Percentiles rank a stretch among this genome's conserved stretches.
Conservation (phyloP, 495 filamentous ascomycete species). For the Evernia prunastri region DNA sequence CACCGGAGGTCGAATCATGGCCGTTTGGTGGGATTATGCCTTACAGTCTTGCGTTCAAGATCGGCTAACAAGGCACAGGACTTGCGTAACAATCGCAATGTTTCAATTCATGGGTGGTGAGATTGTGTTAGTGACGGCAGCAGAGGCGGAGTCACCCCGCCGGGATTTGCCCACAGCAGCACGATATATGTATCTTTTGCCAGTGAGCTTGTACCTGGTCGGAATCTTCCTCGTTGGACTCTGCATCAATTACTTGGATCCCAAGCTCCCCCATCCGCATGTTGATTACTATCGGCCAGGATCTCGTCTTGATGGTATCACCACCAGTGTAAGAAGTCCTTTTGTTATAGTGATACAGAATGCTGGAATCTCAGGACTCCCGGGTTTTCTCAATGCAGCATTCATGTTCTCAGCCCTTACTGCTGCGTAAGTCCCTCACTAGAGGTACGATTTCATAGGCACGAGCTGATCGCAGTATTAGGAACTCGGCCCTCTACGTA, state of each 20-base stretch:
- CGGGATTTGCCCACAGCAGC: slow-evolving; percentile 27
- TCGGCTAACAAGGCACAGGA: slow-evolving; percentile 26
- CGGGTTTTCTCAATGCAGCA: slow-evolving; percentile 29
- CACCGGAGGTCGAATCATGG: slow-evolving; percentile 25
- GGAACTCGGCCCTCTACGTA: slow-evolving; percentile 39
- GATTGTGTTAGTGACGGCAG: slow-evolving; percentile 38
- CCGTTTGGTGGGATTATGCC: slow-evolving; percentile 26
- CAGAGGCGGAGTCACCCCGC: slow-evolving; percentile 35
- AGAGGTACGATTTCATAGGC: background rate
- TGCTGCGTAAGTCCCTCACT: slow-evolving; percentile 18
- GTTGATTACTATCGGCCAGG: slow-evolving; percentile 16
- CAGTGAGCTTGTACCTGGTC: slow-evolving; percentile 29
- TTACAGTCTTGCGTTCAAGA: background rate
- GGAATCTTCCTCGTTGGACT: slow-evolving; percentile 30
- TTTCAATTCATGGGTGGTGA: slow-evolving; percentile 42
- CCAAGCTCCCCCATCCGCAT: slow-evolving; percentile 29
- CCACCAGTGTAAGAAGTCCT: slow-evolving; percentile 27
- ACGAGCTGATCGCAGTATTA: slow-evolving; percentile 9
- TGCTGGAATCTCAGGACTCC: slow-evolving; percentile 25
- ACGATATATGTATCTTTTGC: slow-evolving; percentile 29
- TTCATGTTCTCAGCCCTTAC: slow-evolving; percentile 30
- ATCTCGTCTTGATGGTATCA: slow-evolving; percentile 17
- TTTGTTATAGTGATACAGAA: slow-evolving; percentile 31
- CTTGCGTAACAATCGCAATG: slow-evolving; percentile 36
- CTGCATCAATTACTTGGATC: slow-evolving; percentile 31